phyloP scores from a whole-genome alignment of 371 early-diverging fungal species.

The Smittium mucronatum region DNA sequence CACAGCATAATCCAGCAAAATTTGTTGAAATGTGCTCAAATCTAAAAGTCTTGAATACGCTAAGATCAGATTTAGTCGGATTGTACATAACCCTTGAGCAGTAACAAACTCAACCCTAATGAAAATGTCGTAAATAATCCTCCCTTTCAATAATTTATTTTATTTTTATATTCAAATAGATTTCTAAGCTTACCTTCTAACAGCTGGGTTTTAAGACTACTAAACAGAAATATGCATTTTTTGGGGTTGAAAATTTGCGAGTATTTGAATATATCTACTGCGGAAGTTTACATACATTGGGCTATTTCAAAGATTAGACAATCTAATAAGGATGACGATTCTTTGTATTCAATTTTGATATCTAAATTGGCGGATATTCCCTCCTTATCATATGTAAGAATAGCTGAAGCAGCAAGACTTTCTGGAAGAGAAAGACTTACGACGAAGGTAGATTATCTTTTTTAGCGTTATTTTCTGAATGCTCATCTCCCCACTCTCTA shows the following conservation, averaged over 20 bases:
- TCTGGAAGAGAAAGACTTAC: slow-evolving; percentile 79
- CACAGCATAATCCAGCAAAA: slow-evolving; percentile 63
- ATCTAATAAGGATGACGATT: slow-evolving; percentile 74
- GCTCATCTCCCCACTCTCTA: not conserved
- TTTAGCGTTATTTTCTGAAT: not conserved
- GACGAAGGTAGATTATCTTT: slow-evolving; percentile 44
- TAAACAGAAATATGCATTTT: slow-evolving; percentile 68
- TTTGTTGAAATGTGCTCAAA: slow-evolving; percentile 79
- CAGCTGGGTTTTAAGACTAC: slow-evolving; percentile 61
- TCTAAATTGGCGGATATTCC: slow-evolving; percentile 57
- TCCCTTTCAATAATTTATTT: not conserved
- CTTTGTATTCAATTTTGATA: slow-evolving; percentile 60
- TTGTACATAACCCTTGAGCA: slow-evolving; percentile 80
- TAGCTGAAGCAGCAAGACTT: slow-evolving; percentile 82
- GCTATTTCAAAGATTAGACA: slow-evolving; percentile 86
- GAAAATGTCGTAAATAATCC: not conserved
- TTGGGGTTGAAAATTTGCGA: slow-evolving; percentile 76
- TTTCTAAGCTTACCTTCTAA: slow-evolving; percentile 64
- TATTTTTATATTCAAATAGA: not conserved
- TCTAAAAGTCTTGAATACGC: slow-evolving; percentile 78
- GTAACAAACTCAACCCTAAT: slow-evolving; percentile 18
- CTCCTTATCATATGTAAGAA: slow-evolving; percentile 74
- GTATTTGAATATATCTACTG: slow-evolving; percentile 62
- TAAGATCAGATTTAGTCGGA: slow-evolving; percentile 68
- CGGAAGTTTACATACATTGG: slow-evolving; percentile 85